Conservation (phyloP, 805 yeast genomes). For the Cyberlindnera veronae region DNA sequence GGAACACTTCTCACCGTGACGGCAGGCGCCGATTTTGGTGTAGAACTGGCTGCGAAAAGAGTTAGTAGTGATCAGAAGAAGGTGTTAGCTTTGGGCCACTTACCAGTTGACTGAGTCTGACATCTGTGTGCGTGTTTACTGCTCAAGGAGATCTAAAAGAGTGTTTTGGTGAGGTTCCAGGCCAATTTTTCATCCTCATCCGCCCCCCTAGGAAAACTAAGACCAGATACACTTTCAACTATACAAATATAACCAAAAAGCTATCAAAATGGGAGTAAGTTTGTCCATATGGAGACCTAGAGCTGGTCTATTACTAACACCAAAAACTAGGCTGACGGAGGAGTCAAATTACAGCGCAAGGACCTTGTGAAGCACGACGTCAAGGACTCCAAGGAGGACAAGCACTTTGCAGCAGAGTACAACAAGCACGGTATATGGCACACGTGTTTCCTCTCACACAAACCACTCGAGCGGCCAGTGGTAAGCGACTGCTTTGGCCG, state of each 20-base stretch:
- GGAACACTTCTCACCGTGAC: conserved; percentile 88
- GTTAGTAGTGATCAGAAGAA: conserved; percentile 11
- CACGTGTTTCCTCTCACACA: conserved; percentile 45
- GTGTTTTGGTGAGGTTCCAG: too few relatives aligned
- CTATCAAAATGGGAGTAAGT: conserved; percentile 16
- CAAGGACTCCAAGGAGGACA: conserved; percentile 7
- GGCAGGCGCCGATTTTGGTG: conserved; percentile 83
- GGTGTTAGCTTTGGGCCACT: conserved; percentile 1
- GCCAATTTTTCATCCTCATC: too few relatives aligned
- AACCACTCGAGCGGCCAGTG: conserved; percentile 45
- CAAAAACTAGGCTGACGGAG: conserved; percentile 62
- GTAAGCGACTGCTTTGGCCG: conserved; percentile 69
- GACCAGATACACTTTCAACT: too few relatives aligned
- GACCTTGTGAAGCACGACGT: conserved; percentile 37
- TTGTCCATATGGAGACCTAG: too few relatives aligned
- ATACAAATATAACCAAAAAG: too few relatives aligned
- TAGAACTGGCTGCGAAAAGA: conserved; percentile 52
- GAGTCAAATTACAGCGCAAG: conserved; percentile 57
- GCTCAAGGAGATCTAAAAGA: neutral
- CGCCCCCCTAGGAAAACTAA: neutral
- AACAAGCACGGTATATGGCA: conserved; percentile 35
- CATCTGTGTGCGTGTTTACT: conserved; percentile 5
- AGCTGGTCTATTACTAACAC: conserved; percentile 1
- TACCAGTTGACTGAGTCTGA: conserved; percentile 23
- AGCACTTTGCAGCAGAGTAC: conserved; percentile 25